phyloP scores from a whole-genome alignment of 169 alveolate genomes.

The Babesia divergens region DNA sequence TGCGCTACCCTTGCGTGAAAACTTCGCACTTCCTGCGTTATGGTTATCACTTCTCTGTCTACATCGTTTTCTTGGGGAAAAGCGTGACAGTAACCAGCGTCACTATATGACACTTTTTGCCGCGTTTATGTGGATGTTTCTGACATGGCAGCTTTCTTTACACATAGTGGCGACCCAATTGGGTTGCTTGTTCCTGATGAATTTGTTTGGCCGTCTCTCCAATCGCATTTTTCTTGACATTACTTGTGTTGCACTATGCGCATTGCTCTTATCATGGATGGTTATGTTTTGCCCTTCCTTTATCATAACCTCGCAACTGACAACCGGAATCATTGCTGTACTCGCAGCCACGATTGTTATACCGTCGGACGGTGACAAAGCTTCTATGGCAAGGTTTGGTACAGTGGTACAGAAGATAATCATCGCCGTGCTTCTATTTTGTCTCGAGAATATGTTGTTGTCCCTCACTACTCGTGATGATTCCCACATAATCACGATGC shows the following conservation, averaged over 20 bases:
- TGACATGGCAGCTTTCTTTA: conserved; percentile 53
- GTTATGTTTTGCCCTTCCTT: conserved; percentile 34
- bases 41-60: conserved; percentile 25
- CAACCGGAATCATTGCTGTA: conserved; percentile 6
- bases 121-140: conserved; percentile 22
- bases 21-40: conserved; percentile 37
- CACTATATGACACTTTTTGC: neutral
- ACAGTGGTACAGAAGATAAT: neutral
- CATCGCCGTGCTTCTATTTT: conserved; percentile 1
- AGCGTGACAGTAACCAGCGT: neutral
- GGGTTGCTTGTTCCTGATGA: conserved; percentile 17
- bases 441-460: neutral
- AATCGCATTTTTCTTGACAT: neutral
- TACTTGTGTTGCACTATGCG: neutral
- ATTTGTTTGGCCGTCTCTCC: neutral
- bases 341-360: neutral
- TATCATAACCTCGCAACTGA: conserved; percentile 8
- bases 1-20: conserved; percentile 53
- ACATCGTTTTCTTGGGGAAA: neutral
- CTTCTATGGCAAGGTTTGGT: neutral
- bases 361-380: neutral
- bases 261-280: neutral
- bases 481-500: conserved; percentile 29
- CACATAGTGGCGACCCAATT: conserved; percentile 43
- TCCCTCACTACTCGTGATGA: conserved; percentile 21